phyloP scores from a whole-genome alignment of 2,329 filamentous ascomycete species.

The Parasarocladium wereldwijsianum region DNA sequence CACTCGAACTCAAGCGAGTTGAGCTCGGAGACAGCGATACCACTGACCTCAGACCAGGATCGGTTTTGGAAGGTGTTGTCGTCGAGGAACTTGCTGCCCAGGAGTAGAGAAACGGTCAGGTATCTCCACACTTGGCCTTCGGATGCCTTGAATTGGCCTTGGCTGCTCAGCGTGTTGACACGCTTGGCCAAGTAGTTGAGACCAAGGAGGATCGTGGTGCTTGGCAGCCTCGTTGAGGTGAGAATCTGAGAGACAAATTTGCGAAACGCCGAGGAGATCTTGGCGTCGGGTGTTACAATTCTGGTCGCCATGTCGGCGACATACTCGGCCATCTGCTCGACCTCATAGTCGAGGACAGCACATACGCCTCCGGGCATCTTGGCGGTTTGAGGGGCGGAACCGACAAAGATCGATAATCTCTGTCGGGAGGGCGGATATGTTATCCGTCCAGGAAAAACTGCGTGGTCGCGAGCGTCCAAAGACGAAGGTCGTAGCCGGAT shows the following conservation, averaged over 20 bases:
- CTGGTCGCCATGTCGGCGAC: constrained; percentile 73
- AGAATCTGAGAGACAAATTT: constrained; percentile 89
- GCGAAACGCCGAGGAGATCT: constrained; percentile 58
- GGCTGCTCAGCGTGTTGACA: constrained; percentile 56
- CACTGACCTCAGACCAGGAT: constrained; percentile 91
- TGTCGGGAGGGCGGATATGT: constrained; percentile 15
- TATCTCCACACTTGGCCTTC: constrained; percentile 74
- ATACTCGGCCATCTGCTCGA: constrained; percentile 91
- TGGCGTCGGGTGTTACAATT: constrained; percentile 35
- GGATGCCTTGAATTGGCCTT: constrained; percentile 38
- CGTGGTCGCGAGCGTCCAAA: no score
- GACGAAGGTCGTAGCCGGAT: no score
- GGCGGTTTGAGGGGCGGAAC: constrained; percentile 16
- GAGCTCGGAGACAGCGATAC: constrained; percentile 69
- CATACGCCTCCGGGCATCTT: constrained; percentile 72
- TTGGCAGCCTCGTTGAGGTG: constrained; percentile 77
- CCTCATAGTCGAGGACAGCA: constrained; percentile 89
- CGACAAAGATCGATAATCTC: constrained; percentile 28
- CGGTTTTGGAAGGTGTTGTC: constrained; percentile 97
- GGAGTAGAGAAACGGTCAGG: constrained; percentile 68
- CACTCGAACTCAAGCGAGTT: constrained; percentile 80
- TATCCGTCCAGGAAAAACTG: constrained; percentile 8
- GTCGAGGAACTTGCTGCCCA: constrained; percentile 91
- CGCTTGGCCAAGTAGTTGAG: constrained; percentile 80
- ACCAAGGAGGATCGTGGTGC: constrained; percentile 79